Evolutionary conservation across 2,329 filamentous ascomycete species (phyloP).

Genomic region (Phialemonium atrogriseum): DNA sequence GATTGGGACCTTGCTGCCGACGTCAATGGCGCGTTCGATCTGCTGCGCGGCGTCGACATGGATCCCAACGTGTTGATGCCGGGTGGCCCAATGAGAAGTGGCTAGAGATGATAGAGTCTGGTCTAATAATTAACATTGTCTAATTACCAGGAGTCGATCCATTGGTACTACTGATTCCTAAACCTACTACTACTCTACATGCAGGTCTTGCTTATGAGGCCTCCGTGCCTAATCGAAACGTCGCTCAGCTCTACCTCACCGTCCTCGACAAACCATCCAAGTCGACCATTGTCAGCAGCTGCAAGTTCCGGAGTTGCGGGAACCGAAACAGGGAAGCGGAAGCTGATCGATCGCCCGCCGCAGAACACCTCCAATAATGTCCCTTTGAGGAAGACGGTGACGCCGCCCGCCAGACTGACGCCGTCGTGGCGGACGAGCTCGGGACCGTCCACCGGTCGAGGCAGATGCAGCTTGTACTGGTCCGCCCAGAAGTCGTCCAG

Average conservation of each 20-base stretch:
- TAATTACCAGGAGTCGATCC: too few relatives aligned
- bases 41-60: constrained; percentile 17
- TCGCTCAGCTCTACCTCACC: constrained; percentile 7
- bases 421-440: constrained; percentile 23
- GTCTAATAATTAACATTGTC: too few relatives aligned
- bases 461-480: constrained; percentile 22
- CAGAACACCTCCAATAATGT: constrained; percentile 20
- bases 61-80: constrained; percentile 11
- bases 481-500: constrained; percentile 30
- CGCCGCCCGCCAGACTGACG: constrained; percentile 16
- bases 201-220: neutral
- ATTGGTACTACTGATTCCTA: too few relatives aligned
- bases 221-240: constrained; percentile 1
- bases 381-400: constrained; percentile 16
- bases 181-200: neutral
- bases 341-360: constrained; percentile 20
- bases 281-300: constrained; percentile 6
- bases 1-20: constrained; percentile 22
- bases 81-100: neutral
- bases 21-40: constrained; percentile 20
- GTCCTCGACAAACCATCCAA: constrained; percentile 23
- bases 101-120: too few relatives aligned
- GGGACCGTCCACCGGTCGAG: constrained; percentile 23
- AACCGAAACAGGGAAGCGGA: constrained; percentile 15
- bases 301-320: constrained; percentile 6